These are phyloP conservation scores for Hyaloscypha finlandica DNA, from an alignment of 495 filamentous ascomycete species.

Conservation along the genomic window DNA sequence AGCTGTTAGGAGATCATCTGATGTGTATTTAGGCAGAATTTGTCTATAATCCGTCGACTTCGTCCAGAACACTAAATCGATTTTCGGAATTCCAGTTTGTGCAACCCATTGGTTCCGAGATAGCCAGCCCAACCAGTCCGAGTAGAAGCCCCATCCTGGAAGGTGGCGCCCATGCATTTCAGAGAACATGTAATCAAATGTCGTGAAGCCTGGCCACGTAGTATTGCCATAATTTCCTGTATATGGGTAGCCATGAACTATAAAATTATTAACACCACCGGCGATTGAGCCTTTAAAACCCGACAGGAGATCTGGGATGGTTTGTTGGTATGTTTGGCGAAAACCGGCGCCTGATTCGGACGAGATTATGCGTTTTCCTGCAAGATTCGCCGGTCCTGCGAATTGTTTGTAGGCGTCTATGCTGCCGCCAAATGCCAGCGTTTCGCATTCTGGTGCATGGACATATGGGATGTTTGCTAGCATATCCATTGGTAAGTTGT, in stretches of 20 bases:
- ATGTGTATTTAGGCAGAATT: slow-evolving; percentile 21
- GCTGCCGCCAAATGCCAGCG: slow-evolving; percentile 37
- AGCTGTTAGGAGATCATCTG: slow-evolving; percentile 18
- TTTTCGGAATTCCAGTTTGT: slow-evolving; percentile 43
- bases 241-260: neutral
- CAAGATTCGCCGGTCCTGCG: slow-evolving; percentile 44
- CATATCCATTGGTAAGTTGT: slow-evolving; percentile 52
- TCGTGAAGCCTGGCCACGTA: slow-evolving; percentile 49
- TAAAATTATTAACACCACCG: slow-evolving; percentile 41
- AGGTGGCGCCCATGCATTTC: slow-evolving; percentile 46
- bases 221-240: slow-evolving; percentile 14
- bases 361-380: slow-evolving; percentile 42
- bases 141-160: slow-evolving; percentile 46
- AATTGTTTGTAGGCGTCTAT: slow-evolving; percentile 49
- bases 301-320: slow-evolving; percentile 33
- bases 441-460: slow-evolving; percentile 51
- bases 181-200: slow-evolving; percentile 46
- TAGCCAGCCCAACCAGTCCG: slow-evolving; percentile 43
- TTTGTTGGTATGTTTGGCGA: slow-evolving; percentile 35
- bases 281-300: slow-evolving; percentile 39
- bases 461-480: slow-evolving; percentile 40
- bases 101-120: slow-evolving; percentile 41
- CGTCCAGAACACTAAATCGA: slow-evolving; percentile 45
- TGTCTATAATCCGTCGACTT: slow-evolving; percentile 24
- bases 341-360: slow-evolving; percentile 42